Evolutionary conservation across 371 early-diverging fungal species (phyloP), one percentile per base, ranked within the genome.

Genomic region (Mortierella sp.): DNA sequence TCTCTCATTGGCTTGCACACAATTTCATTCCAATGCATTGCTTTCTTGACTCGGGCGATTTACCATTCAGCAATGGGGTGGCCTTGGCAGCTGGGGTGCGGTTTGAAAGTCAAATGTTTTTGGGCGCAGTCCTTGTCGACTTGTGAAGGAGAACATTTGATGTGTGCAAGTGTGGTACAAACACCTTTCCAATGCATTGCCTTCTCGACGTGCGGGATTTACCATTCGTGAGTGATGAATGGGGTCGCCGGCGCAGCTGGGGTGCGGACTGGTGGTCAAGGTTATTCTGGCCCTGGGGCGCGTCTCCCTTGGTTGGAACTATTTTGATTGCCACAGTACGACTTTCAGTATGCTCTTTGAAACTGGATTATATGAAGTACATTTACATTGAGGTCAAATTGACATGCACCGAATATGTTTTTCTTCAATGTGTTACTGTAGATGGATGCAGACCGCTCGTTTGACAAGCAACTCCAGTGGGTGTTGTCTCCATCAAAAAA

Each of bases 1-100:
- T 65, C 65, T 65, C 31, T 65, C 38, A 65, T 34, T 65, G 65
- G 65, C 65, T 65, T 65, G 65, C 34, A 38, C 65, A 65, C 65
- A 65, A 71, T 26, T 44, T 71, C 24, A 55, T 63, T 50, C 75
- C 63, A 75, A 75, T 75, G 63, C 75, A 75, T 68, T 75, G 68
- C 75, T 54, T 75, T 45, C 75, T 75, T 31, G 75, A 68, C 19
- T 31, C n/a, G 4, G 65, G 75, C 3, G 68, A 68, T 75, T 68
- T 75, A 75, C 75, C 75, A 75, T 65, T 65, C 75, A 65, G 42
- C 50, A 65, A 75, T 75, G 68, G 68, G 75, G 75, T 68, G 47
- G 19, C 75, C 28, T 50, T 65, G 31, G 13, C 75, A 65, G 68
- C 55, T 65, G 75, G 63, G 75, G 73, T 73, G 73, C 73, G 73